These are phyloP conservation scores for Puccinia novopanici DNA, from an alignment of 1,284 basidiomycete genomes.

Conservation along the genomic window DNA sequence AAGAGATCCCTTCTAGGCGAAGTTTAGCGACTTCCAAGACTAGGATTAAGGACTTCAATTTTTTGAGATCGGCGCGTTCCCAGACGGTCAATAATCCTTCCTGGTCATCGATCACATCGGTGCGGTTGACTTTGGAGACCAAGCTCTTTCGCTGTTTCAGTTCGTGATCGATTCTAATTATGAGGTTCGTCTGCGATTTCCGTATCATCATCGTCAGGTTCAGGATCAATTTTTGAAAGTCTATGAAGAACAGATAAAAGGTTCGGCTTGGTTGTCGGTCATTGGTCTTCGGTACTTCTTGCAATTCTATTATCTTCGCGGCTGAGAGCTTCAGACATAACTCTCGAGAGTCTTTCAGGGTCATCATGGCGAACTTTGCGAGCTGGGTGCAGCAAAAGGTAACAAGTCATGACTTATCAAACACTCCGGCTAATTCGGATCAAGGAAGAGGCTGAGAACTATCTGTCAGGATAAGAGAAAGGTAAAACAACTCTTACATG, in stretches of 20 bases:
- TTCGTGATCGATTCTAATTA: constrained; percentile 35
- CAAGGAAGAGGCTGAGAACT: too few relatives aligned
- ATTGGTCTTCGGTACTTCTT: constrained; percentile 48
- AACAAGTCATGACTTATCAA: not conserved
- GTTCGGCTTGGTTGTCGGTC: constrained; percentile 38
- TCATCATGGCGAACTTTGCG: constrained; percentile 46
- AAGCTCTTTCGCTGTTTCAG: constrained; percentile 15
- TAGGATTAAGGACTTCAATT: constrained; percentile 15
- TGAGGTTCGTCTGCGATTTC: constrained; percentile 33
- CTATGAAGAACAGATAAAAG: constrained; percentile 41
- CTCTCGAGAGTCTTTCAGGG: constrained; percentile 43
- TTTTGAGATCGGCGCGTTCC: constrained; percentile 29
- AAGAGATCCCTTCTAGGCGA: constrained; percentile 42
- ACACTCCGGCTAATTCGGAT: too few relatives aligned
- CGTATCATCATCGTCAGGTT: constrained; percentile 36
- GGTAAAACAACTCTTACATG: constrained; percentile 8
- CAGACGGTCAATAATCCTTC: constrained; percentile 11
- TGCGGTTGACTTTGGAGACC: constrained; percentile 25
- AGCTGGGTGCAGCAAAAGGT: not conserved
- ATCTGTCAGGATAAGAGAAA: too few relatives aligned
- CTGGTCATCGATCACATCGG: constrained; percentile 26
- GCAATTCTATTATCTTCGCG: constrained; percentile 29
- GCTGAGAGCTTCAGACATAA: constrained; percentile 40
- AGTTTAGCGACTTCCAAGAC: constrained; percentile 44
- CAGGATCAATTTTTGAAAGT: constrained; percentile 40